Evolutionary conservation across 2,329 filamentous ascomycete species (phyloP).

Genomic region (Paraconiothyrium sp.): DNA sequence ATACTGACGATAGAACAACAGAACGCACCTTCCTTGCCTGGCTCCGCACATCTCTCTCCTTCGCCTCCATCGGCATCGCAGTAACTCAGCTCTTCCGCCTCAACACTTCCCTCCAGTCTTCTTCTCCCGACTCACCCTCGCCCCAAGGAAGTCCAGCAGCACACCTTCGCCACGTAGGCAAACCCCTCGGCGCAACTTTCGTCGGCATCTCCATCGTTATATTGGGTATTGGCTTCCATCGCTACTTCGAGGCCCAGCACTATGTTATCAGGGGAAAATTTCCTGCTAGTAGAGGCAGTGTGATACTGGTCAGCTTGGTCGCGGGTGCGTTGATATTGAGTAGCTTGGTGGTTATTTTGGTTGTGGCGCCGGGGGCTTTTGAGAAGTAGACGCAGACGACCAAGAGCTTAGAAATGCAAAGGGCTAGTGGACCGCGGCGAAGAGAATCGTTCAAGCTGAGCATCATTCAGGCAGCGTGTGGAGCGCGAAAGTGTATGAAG

Average conservation of each 20-base stretch:
- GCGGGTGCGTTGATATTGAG: constrained; percentile 68
- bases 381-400: constrained; percentile 41
- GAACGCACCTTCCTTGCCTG: constrained; percentile 87
- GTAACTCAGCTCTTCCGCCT: constrained; percentile 86
- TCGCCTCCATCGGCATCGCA: constrained; percentile 83
- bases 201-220: constrained; percentile 79
- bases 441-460: background rate
- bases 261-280: constrained; percentile 85
- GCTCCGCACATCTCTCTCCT: constrained; percentile 82
- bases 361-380: constrained; percentile 60
- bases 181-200: constrained; percentile 72
- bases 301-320: constrained; percentile 73
- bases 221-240: constrained; percentile 78
- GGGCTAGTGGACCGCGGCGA: too few relatives aligned
- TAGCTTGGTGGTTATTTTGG: constrained; percentile 68
- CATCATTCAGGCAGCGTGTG: too few relatives aligned
- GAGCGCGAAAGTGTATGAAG: background rate
- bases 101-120: constrained; percentile 65
- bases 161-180: constrained; percentile 41
- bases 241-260: constrained; percentile 80
- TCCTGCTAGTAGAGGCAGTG: constrained; percentile 78
- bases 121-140: constrained; percentile 28
- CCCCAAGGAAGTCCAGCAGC: constrained; percentile 19
- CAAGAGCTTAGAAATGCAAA: too few relatives aligned
- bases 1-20: constrained; percentile 45